Base-by-base conservation (phyloP, 2,329 filamentous ascomycete species). In the Hymenoscyphus fructigenus region DNA sequence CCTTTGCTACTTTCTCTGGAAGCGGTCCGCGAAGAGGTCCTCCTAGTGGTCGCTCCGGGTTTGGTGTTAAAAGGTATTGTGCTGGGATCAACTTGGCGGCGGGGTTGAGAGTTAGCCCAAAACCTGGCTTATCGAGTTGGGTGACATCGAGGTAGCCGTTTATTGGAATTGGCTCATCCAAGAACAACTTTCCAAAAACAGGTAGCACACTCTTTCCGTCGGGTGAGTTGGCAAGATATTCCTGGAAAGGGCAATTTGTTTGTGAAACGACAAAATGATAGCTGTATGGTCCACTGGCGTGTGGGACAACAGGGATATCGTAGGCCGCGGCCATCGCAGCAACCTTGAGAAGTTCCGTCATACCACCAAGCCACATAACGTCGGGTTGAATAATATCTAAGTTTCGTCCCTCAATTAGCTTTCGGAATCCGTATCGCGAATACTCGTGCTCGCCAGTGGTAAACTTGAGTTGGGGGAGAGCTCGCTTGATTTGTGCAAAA, bases 201-300 rank as follows among this genome's bases (percentile, higher is more conserved):
- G 93, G 93, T 67, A 94, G 81, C 20, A 97, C 93, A 67, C 88
- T 93, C 81, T 92, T 91, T 59, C 93, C 93, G 73, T 97, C 93
- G 0, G 93, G 87, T 1, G 92, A 96, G 80, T 97, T 97, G 71
- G 93, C 93, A 28, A 97, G 85, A 75, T 97, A 97, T 79, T 97
- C 93, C 78, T 97, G 93, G 84, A 97, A 97, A 5, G 93, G 93
- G 15, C 90, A 91, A 80, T 97, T 96, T 68, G 91, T 87, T 79
- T 97, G 93, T 56, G 92, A 96, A 67, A 97, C 89, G 70, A 97
- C 93, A 75, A 96, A 97, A 79, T 97, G 93, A 79, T 97, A 97
- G 74, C 91, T 95, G 81, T 97, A 97, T 2, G 93, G 91, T 0
- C 93, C 93, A 67, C 91, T 95, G 56, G 93, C 93, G 76, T 97